Evolutionary conservation across 2,329 filamentous ascomycete genomes (phyloP).

Genomic region (Xylariaceae sp.): DNA sequence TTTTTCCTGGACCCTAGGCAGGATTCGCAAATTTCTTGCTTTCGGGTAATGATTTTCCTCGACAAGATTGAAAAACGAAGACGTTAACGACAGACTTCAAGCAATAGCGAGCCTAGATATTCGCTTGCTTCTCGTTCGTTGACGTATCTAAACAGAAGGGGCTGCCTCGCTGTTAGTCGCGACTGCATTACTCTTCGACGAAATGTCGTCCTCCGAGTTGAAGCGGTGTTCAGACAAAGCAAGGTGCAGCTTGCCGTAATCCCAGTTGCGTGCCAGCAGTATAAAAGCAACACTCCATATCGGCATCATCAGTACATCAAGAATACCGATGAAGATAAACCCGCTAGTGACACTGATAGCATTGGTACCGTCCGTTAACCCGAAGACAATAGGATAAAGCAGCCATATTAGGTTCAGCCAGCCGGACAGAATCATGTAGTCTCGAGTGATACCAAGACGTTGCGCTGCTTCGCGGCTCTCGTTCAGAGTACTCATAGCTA

Average conservation of each 20-base stretch:
- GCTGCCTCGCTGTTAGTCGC: no score
- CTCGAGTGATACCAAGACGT: conserved; percentile 47
- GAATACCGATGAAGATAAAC: conserved; percentile 56
- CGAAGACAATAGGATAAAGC: conserved; percentile 58
- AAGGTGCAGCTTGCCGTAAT: conserved; percentile 54
- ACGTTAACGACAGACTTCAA: no score
- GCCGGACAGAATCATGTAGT: conserved; percentile 51
- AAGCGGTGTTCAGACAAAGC: conserved; percentile 19
- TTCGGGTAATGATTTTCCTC: no score
- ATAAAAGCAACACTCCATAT: conserved; percentile 48
- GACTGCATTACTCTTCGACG: no score
- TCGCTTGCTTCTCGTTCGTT: no score
- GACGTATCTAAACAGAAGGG: no score
- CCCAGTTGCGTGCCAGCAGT: conserved; percentile 51
- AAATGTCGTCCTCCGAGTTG: not conserved
- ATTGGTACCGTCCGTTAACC: conserved; percentile 56
- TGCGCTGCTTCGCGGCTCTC: conserved; percentile 45
- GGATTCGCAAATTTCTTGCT: no score
- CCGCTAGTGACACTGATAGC: conserved; percentile 48
- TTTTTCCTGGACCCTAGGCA: no score
- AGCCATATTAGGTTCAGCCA: conserved; percentile 57
- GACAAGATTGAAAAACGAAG: no score
- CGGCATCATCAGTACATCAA: conserved; percentile 55
- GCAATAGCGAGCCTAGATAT: no score
- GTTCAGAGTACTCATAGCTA: conserved; percentile 50